Evolutionary conservation across 306 rosid species (phyloP).

Genomic region (Prunus salicina): DNA sequence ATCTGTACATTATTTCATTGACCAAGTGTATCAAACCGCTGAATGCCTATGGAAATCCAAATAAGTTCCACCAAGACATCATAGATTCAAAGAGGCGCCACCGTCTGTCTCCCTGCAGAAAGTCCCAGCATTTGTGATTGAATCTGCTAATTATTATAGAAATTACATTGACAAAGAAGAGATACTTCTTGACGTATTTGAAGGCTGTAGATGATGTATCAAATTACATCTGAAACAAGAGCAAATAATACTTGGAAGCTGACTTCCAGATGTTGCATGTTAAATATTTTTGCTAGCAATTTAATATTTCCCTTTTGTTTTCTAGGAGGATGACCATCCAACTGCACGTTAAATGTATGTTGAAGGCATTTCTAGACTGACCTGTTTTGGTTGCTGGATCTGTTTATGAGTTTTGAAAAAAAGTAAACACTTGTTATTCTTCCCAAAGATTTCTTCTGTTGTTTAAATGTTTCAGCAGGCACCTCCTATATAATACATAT

Average conservation of each 20-base stretch:
- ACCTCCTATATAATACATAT: not conserved
- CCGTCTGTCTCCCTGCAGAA: not conserved
- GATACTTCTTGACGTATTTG: slow-evolving; percentile 3
- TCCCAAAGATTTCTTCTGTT: not conserved
- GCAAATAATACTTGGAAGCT: not conserved
- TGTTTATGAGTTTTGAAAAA: not conserved
- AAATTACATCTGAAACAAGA: slow-evolving; percentile 7
- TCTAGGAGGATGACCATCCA: slow-evolving; percentile 7
- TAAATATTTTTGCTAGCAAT: not conserved
- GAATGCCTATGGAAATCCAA: slow-evolving; percentile 13
- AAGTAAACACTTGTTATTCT: not conserved
- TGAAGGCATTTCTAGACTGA: not conserved
- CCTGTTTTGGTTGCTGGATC: not conserved
- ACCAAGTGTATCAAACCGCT: slow-evolving; percentile 7
- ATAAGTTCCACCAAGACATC: not conserved
- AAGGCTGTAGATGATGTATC: not conserved
- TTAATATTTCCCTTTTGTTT: not conserved
- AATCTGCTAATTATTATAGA: slow-evolving; percentile 3
- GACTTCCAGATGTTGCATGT: slow-evolving; percentile 1
- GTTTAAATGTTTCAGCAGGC: too few species aligned
- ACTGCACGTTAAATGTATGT: not conserved
- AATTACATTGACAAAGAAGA: slow-evolving; percentile 18
- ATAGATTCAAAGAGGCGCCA: not conserved
- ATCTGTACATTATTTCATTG: slow-evolving; percentile 9
- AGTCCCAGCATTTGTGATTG: not conserved